These are phyloP conservation scores for Pseudozyma tsukubaensis DNA, from an alignment of 1,284 basidiomycete species.

Conservation along the genomic window DNA sequence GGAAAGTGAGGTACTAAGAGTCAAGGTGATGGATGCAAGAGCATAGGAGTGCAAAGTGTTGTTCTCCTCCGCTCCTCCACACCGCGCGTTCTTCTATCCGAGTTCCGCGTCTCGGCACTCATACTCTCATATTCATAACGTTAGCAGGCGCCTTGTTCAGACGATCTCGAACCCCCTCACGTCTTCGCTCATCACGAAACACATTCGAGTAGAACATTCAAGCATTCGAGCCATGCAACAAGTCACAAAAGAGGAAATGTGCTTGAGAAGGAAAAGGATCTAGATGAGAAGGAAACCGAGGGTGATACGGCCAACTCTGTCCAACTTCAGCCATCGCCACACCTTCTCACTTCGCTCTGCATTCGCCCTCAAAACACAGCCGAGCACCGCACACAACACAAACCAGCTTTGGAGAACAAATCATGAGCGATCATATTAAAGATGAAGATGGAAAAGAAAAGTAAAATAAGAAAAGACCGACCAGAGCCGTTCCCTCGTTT, in stretches of 20 bases:
- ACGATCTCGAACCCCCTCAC: no score
- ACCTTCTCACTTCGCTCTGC: not conserved
- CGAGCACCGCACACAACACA: not conserved
- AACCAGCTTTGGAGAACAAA: not conserved
- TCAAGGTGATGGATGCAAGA: not conserved
- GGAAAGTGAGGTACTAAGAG: not conserved
- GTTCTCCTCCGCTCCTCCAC: slow-evolving; percentile 8
- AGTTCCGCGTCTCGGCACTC: slow-evolving; percentile 11
- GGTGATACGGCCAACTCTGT: no score
- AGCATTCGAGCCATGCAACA: no score
- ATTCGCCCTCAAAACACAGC: not conserved
- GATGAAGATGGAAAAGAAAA: not conserved
- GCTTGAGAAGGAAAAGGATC: no score
- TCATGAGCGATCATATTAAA: not conserved
- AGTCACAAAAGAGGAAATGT: no score
- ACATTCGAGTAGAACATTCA: no score
- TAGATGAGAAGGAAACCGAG: no score
- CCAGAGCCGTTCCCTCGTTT: not conserved
- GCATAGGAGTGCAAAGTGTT: not conserved
- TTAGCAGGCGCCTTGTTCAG: not conserved
- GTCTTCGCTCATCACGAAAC: no score
- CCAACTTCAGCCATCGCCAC: not conserved
- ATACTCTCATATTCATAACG: not conserved
- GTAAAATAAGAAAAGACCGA: not conserved
- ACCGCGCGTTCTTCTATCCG: slow-evolving; percentile 22